Conservation (phyloP, 2,329 filamentous ascomycete genomes). For the Talaromyces rugulosus region DNA sequence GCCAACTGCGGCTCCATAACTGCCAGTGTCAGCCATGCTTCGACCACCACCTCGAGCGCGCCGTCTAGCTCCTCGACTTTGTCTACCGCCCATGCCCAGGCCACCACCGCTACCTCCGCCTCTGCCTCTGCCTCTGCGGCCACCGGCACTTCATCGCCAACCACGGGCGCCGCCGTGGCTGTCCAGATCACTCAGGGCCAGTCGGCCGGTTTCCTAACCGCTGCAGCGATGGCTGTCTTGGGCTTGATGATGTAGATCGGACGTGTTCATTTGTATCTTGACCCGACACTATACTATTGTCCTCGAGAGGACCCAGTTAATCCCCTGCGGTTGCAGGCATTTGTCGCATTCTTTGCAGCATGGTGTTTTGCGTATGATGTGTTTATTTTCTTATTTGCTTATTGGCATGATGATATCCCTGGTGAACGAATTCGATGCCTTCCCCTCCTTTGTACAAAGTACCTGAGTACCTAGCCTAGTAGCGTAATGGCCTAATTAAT, state of each 20-base stretch:
- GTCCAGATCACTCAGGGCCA: conserved; percentile 46
- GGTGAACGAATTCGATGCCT: conserved; percentile 14
- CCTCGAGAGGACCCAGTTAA: neutral
- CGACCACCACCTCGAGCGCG: conserved; percentile 20
- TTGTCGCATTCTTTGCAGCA: conserved; percentile 7
- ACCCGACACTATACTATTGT: neutral
- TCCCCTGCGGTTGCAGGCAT: neutral
- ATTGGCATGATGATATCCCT: conserved; percentile 12
- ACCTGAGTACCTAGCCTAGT: neutral
- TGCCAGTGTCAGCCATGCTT: conserved; percentile 21
- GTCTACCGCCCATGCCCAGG: conserved; percentile 18
- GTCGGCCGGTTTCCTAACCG: conserved; percentile 50
- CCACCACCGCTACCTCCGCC: conserved; percentile 18
- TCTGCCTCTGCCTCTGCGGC: conserved; percentile 26
- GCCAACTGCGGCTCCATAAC: conserved; percentile 51
- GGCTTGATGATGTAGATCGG: conserved; percentile 52
- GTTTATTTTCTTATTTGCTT: neutral
- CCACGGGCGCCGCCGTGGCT: conserved; percentile 35
- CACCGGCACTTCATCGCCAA: conserved; percentile 29
- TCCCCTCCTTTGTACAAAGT: conserved; percentile 6
- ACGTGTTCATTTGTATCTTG: neutral
- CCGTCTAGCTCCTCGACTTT: conserved; percentile 27
- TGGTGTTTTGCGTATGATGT: conserved; percentile 10
- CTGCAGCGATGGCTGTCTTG: conserved; percentile 53
- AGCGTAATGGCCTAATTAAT: neutral